These are phyloP conservation scores for Chalciporus chontae DNA, from an alignment of 768 basidiomycete species.

Conservation along the genomic window DNA sequence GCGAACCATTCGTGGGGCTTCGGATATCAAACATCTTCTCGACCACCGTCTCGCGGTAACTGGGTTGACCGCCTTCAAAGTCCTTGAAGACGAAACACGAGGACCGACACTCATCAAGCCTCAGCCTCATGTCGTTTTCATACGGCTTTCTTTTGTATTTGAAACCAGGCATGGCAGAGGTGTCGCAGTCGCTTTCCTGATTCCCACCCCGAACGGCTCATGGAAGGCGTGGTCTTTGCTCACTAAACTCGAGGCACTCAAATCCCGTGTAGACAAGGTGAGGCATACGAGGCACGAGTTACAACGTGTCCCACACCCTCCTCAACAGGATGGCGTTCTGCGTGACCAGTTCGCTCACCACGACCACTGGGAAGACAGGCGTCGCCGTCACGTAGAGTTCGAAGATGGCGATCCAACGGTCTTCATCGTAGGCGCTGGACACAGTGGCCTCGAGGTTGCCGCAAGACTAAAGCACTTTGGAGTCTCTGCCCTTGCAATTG, in stretches of 20 bases:
- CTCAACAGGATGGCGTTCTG: slow-evolving; percentile 31
- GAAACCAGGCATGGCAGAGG: slow-evolving; percentile 45
- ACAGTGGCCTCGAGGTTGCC: slow-evolving; percentile 60
- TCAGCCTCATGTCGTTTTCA: slow-evolving; percentile 53
- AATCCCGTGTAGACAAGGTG: slow-evolving; percentile 46
- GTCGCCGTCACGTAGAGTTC: slow-evolving; percentile 42
- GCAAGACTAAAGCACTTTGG: slow-evolving; percentile 57
- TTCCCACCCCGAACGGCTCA: slow-evolving; percentile 31
- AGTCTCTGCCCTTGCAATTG: slow-evolving; percentile 51
- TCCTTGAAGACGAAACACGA: slow-evolving; percentile 25
- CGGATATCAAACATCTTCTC: slow-evolving; percentile 36
- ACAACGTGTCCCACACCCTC: background rate
- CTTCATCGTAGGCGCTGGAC: slow-evolving; percentile 61
- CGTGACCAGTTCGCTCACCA: slow-evolving; percentile 41
- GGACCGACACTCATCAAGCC: slow-evolving; percentile 36
- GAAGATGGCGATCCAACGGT: slow-evolving; percentile 50
- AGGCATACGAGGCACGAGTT: background rate
- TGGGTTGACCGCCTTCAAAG: slow-evolving; percentile 14
- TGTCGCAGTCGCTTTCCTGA: slow-evolving; percentile 51
- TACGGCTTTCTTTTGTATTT: slow-evolving; percentile 56
- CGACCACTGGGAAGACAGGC: slow-evolving; percentile 48
- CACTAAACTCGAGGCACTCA: slow-evolving; percentile 57
- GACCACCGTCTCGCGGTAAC: slow-evolving; percentile 31
- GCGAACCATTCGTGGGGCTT: slow-evolving; percentile 41
- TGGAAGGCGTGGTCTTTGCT: slow-evolving; percentile 64